phyloP scores from a whole-genome alignment of 1,284 basidiomycete genomes.

The Fomes fomentarius region DNA sequence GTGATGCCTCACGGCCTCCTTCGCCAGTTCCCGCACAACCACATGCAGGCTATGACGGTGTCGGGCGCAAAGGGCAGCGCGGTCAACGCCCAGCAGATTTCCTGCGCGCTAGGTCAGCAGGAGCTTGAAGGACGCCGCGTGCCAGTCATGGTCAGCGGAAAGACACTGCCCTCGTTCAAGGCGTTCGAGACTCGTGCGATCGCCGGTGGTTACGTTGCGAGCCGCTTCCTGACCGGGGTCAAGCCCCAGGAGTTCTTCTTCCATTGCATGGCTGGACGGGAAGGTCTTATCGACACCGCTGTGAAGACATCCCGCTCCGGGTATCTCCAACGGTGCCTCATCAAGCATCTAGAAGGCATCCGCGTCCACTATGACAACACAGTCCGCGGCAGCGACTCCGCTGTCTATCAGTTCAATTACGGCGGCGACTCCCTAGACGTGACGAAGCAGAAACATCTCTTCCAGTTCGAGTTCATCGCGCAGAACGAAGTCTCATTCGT shows the following conservation, averaged over 20 bases:
- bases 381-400: constrained; percentile 92
- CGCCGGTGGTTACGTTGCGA: constrained; percentile 99
- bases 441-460: constrained; percentile 91
- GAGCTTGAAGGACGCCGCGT: constrained; percentile 98
- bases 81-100: constrained; percentile 98
- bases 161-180: constrained; percentile 97
- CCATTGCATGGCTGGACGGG: constrained; percentile 99
- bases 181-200: constrained; percentile 97
- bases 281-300: constrained; percentile 98
- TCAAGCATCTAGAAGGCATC: constrained; percentile 98
- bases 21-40: constrained; percentile 96
- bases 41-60: constrained; percentile 99
- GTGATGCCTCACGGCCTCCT: constrained; percentile 89
- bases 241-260: constrained; percentile 99
- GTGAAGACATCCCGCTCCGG: constrained; percentile 99
- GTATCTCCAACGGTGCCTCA: constrained; percentile 96
- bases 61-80: constrained; percentile 98
- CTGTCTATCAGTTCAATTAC: constrained; percentile 96
- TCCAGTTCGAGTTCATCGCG: constrained; percentile 93
- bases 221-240: constrained; percentile 98
- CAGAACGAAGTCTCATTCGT: constrained; percentile 86
- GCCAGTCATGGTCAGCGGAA: constrained; percentile 98
- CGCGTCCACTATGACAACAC: constrained; percentile 98
- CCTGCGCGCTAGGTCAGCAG: constrained; percentile 96
- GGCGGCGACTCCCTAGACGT: constrained; percentile 98